Conservation (phyloP, 2,329 filamentous ascomycete species). For the Botrytis sinoallii region DNA sequence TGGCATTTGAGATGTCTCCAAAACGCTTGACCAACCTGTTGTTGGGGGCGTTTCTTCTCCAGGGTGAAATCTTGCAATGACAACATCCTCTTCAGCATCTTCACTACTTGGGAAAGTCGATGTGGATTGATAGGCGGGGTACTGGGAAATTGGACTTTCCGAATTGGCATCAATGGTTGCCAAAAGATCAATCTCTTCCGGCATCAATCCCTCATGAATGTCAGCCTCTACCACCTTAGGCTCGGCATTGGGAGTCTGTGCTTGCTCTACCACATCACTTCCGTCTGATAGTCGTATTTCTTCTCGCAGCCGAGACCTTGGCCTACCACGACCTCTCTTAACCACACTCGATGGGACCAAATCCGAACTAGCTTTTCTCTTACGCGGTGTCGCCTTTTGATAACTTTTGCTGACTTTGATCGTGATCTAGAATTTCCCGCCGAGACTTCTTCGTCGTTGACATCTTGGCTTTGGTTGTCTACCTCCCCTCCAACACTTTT, state of each 20-base stretch:
- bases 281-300: slow-evolving; percentile 23
- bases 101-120: slow-evolving; percentile 20
- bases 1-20: slow-evolving; percentile 22
- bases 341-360: slow-evolving; percentile 10
- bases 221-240: slow-evolving; percentile 23
- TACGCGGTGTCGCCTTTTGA: slow-evolving; percentile 25
- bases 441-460: slow-evolving; percentile 27
- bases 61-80: slow-evolving; percentile 32
- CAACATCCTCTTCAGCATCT: slow-evolving; percentile 26
- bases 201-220: slow-evolving; percentile 12
- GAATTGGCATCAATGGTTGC: slow-evolving; percentile 14
- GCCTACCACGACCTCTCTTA: slow-evolving; percentile 17
- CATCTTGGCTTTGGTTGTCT: slow-evolving; percentile 30
- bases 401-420: slow-evolving; percentile 32
- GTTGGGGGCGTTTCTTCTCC: slow-evolving; percentile 29
- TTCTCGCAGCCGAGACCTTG: slow-evolving; percentile 16
- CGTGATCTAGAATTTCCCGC: slow-evolving; percentile 32
- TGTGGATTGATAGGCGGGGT: slow-evolving; percentile 30
- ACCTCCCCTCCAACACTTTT: slow-evolving; percentile 34
- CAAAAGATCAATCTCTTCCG: slow-evolving; percentile 19
- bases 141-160: slow-evolving; percentile 20
- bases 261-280: slow-evolving; percentile 29
- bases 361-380: slow-evolving; percentile 14
- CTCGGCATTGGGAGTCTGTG: slow-evolving; percentile 23
- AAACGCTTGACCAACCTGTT: slow-evolving; percentile 33